phyloP scores from a whole-genome alignment of 164 flowering plant genomes.

The Brasenia schreberi region DNA sequence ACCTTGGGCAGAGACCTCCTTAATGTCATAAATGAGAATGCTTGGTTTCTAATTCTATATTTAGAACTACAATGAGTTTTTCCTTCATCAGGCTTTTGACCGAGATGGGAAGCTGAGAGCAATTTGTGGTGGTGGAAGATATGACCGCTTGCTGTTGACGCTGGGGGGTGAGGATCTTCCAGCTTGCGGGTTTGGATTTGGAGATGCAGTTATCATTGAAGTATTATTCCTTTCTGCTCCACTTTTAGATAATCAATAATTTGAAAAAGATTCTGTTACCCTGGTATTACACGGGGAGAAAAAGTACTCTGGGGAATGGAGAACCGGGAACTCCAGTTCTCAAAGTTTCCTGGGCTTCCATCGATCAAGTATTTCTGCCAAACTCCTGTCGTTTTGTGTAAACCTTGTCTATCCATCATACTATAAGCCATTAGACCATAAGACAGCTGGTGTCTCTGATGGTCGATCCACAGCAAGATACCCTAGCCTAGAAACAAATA shows the following conservation, averaged over 20 bases:
- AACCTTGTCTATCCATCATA: too few species aligned
- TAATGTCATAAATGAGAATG: background rate
- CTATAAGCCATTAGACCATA: too few species aligned
- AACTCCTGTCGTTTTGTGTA: too few species aligned
- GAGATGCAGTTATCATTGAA: constrained; percentile 92
- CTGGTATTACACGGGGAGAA: too few species aligned
- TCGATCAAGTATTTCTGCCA: too few species aligned
- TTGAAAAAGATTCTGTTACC: background rate
- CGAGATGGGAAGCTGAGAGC: constrained; percentile 80
- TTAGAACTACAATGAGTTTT: background rate
- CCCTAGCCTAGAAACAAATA: too few species aligned
- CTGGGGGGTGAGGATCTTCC: constrained; percentile 90
- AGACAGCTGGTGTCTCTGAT: too few species aligned
- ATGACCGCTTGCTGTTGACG: constrained; percentile 73
- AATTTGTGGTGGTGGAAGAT: constrained; percentile 94
- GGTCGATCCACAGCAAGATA: too few species aligned
- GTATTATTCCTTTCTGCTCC: constrained; percentile 13
- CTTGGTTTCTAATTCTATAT: background rate
- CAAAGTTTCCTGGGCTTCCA: too few species aligned
- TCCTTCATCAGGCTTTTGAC: constrained; percentile 60
- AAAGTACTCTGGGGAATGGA: too few species aligned
- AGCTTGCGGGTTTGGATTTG: constrained; percentile 97
- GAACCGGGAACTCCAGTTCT: too few species aligned
- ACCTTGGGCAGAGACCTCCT: background rate
- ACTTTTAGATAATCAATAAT: too few species aligned